Conservation (phyloP, 2,329 filamentous ascomycete species). For the Botrytis tulipae region DNA sequence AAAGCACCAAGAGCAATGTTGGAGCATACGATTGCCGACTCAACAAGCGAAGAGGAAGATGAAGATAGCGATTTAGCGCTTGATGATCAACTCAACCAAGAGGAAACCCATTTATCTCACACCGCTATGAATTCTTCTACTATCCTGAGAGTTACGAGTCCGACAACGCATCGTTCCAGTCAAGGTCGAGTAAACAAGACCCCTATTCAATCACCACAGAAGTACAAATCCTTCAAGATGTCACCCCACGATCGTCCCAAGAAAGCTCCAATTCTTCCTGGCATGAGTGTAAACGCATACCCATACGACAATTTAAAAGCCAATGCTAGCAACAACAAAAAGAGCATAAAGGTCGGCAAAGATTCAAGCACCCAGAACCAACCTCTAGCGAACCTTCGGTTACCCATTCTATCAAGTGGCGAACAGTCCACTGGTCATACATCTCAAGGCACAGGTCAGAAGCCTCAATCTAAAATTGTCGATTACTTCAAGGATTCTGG, state of each 20-base stretch:
- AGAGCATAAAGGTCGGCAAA: not conserved
- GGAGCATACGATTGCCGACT: conserved; percentile 19
- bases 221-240: not conserved
- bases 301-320: not conserved
- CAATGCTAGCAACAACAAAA: not conserved
- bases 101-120: conserved; percentile 15
- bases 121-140: not conserved
- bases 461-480: not conserved
- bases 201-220: not conserved
- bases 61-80: conserved; percentile 25
- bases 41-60: conserved; percentile 25
- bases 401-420: not conserved
- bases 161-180: not conserved
- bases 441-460: not conserved
- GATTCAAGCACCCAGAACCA: not conserved
- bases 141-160: conserved; percentile 2
- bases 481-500: not conserved
- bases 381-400: not conserved
- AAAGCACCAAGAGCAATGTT: conserved; percentile 26
- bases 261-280: conserved; percentile 19
- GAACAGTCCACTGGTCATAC: not conserved
- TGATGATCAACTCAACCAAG: conserved; percentile 24
- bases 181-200: not conserved
- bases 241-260: conserved; percentile 10
- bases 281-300: conserved; percentile 15